Evolutionary conservation across 495 filamentous ascomycete species (phyloP), one percentile per base, ranked within the genome.

Genomic region (Tricharina praecox): DNA sequence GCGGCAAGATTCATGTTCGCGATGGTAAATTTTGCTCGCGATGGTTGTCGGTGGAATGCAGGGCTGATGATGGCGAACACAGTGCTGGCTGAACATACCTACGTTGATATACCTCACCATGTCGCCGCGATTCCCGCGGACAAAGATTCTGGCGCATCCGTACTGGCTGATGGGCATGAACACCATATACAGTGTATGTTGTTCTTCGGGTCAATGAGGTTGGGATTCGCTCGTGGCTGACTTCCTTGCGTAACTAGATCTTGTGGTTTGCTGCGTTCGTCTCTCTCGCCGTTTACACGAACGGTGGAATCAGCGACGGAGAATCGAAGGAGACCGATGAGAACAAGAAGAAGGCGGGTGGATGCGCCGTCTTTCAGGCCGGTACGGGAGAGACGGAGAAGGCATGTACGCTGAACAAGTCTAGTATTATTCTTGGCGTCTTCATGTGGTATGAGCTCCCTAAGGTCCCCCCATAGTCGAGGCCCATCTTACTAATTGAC

Each of bases 201-300:
- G 4, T 13, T 56, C 52, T 39, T 46, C 32, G 21, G 1, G 32
- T 16, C 32, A 35, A 11, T 3, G 30, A 3, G 11, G n/a, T n/a
- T n/a, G n/a, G n/a, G n/a, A n/a, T n/a, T n/a, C 16, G 43, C 15
- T 34, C 23, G 4, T 20, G 44, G n/a, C 13, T 24, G 3, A 47
- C 24, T 10, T 9, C 15, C 23, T 21, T 49, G 19, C 20, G 18
- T 7, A 33, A 33, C 36, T 24, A 61, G 48, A 60, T 94, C 35
- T 66, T 93, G 54, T 96, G 86, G 86, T 76, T 94, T 49, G 75
- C 78, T 5, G 86, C 78, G 0, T 90, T 86, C 65, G 72, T 84
- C 3, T 72, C 77, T 34, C 72, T 93, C 34, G 81, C 82, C 0
- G 70, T 74, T 1, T 96, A 77, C 59, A 77, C 77, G 23, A 65